A percentile compares a stretch with the other conserved stretches of the same genome.
phyloP scores from a whole-genome alignment of 331 rosid genomes.

The Saraca asoca region DNA sequence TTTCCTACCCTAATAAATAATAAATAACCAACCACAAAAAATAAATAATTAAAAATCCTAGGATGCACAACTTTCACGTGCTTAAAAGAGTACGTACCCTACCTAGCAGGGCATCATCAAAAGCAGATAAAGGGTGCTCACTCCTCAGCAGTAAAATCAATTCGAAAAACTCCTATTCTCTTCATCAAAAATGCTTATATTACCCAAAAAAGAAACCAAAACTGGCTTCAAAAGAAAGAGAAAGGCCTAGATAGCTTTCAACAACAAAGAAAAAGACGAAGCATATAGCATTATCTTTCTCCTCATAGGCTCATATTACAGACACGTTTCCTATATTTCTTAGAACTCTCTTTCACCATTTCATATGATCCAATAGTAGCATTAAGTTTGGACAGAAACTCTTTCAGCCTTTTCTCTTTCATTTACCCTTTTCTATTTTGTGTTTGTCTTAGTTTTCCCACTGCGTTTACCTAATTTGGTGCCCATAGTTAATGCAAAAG shows the following conservation, averaged over 20 bases:
- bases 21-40: no score
- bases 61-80: slow-evolving; percentile 23
- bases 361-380: slow-evolving; percentile 5
- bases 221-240: background rate
- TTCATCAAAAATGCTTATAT: background rate
- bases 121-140: background rate
- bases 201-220: background rate
- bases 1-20: no score
- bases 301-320: no score
- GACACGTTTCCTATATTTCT: background rate
- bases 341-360: slow-evolving; percentile 5
- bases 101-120: background rate
- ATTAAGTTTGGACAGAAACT: slow-evolving; percentile 20
- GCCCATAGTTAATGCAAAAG: slow-evolving; percentile 38
- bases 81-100: background rate
- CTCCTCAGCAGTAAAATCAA: background rate
- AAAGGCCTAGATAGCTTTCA: background rate
- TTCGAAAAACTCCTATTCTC: background rate
- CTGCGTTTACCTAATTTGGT: slow-evolving; percentile 36
- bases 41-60: no score
- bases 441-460: slow-evolving; percentile 14
- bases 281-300: background rate
- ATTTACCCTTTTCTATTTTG: slow-evolving; percentile 21
- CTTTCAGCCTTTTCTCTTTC: background rate
- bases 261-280: slow-evolving; percentile 14